These are phyloP conservation scores for Canna indica DNA, from an alignment of 176 grass and related monocot genomes.

Conservation along the genomic window DNA sequence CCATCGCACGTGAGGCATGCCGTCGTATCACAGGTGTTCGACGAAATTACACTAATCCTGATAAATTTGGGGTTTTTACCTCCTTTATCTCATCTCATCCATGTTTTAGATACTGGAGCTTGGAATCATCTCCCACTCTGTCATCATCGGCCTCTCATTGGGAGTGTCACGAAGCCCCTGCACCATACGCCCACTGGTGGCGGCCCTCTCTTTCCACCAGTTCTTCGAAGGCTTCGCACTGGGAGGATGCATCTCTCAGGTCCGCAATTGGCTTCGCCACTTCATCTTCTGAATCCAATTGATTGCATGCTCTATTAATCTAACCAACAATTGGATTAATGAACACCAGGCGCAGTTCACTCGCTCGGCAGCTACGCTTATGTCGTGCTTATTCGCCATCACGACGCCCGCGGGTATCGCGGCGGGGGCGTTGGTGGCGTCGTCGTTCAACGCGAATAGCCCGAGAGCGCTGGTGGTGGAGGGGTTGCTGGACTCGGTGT, in stretches of 20 bases:
- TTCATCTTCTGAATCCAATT: no score
- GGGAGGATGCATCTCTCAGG: slow-evolving; percentile 17
- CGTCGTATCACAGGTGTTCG: slow-evolving; percentile 6
- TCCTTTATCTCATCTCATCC: not conserved
- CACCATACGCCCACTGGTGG: slow-evolving; percentile 15
- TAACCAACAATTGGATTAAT: not conserved
- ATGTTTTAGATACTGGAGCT: slow-evolving; percentile 13
- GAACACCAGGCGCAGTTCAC: not conserved
- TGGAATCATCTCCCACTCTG: slow-evolving; percentile 15
- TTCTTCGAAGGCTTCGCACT: slow-evolving; percentile 18
- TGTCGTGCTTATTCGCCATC: slow-evolving; percentile 10
- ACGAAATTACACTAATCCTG: no score
- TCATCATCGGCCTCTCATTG: slow-evolving; percentile 7
- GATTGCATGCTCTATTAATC: not conserved
- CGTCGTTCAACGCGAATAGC: slow-evolving; percentile 8
- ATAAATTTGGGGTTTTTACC: not conserved
- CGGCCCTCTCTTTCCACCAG: slow-evolving; percentile 12
- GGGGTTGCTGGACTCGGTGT: slow-evolving; percentile 16
- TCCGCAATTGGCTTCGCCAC: not conserved
- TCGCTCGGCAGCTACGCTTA: not conserved
- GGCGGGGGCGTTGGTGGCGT: not conserved
- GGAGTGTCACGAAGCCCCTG: slow-evolving; percentile 11
- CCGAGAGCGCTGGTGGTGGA: slow-evolving; percentile 15
- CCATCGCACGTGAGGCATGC: slow-evolving; percentile 4
- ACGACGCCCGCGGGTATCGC: slow-evolving; percentile 5